Percentiles rank a stretch among this genome's conserved stretches.
Conservation (phyloP, 768 basidiomycete species). For the Suillus decipiens region DNA sequence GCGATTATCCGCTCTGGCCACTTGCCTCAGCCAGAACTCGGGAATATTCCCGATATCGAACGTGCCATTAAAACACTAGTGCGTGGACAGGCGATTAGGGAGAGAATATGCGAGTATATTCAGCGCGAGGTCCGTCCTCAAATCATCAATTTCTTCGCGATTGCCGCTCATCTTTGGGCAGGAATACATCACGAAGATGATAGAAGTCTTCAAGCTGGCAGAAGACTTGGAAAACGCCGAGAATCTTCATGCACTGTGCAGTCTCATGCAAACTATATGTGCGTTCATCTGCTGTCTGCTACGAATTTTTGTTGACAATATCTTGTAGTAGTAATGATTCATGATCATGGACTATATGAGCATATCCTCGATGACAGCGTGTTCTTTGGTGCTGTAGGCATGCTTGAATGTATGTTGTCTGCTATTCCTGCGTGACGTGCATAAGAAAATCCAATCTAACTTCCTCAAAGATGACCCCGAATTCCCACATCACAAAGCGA, state of each 20-base stretch:
- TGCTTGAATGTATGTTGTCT: constrained; percentile 85
- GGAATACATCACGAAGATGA: constrained; percentile 88
- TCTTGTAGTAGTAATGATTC: constrained; percentile 84
- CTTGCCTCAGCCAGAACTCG: constrained; percentile 74
- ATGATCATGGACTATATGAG: constrained; percentile 94
- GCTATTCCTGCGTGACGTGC: constrained; percentile 12
- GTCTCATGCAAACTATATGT: constrained; percentile 94
- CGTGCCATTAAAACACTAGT: constrained; percentile 73
- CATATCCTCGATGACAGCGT: constrained; percentile 91
- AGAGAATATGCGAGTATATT: constrained; percentile 88
- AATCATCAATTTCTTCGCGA: constrained; percentile 11
- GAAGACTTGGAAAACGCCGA: constrained; percentile 92
- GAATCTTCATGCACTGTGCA: constrained; percentile 88
- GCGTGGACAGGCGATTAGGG: constrained; percentile 72
- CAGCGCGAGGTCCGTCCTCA: constrained; percentile 66
- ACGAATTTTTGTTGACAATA: constrained; percentile 7
- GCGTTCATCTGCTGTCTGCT: constrained; percentile 32
- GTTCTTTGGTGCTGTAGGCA: constrained; percentile 91
- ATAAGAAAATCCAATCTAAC: constrained; percentile 19
- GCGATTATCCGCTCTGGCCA: constrained; percentile 71
- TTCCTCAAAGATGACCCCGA: constrained; percentile 84
- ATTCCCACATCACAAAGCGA: constrained; percentile 94
- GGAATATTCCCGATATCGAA: constrained; percentile 80
- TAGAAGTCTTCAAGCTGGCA: constrained; percentile 82
- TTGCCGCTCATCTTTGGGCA: constrained; percentile 32